Evolutionary conservation across 768 basidiomycete genomes (phyloP), one percentile per base, ranked within the genome.

Genomic region (Kwoniella newhampshirensis): DNA sequence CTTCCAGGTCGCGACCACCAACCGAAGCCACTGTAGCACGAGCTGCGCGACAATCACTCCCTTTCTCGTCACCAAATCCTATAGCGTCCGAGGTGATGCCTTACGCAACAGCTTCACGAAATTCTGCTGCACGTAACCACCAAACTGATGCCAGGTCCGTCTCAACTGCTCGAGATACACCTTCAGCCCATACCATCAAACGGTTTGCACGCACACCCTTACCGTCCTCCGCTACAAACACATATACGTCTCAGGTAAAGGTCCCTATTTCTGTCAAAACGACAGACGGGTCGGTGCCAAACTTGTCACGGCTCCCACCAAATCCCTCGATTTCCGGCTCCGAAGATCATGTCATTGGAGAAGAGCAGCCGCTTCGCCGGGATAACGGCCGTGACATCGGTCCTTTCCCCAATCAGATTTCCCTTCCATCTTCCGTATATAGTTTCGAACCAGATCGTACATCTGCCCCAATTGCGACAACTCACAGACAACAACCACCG

Each of bases 401-500:
- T 12, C 11, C 42, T 17, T 47, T 28, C 13, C 48, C 55, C 27
- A 32, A 25, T 0, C 18, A 57, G 20, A 20, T 42, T 17, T 47
- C 55, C 5, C 25, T 49, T 17, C 40, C 48, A 9, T 36, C 54
- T 27, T 37, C 41, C 6, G 20, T 27, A 1, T 18, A 12, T 2
- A 39, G 21, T 6, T 21, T 21, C 1, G 11, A 20, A 13, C 26
- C 26, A 12, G 23, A 15, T 6, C 1, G 42, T 4, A 36, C 48
- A n/a, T 35, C 48, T 12, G 9, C 8, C 26, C 15, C 18, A 12
- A 4, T 46, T 13, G 13, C 44, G 9, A 44, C 37, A 15, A 36
- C 60, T 15, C 60, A 63, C 25, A 44, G 57, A 4, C 54, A 60
- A 23, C 55, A 40, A 17, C 25, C 46, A 12, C 63, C 63, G 0